Evolutionary conservation across 148 eudicot genomes (phyloP).

Genomic region (Agrostemma githago): DNA sequence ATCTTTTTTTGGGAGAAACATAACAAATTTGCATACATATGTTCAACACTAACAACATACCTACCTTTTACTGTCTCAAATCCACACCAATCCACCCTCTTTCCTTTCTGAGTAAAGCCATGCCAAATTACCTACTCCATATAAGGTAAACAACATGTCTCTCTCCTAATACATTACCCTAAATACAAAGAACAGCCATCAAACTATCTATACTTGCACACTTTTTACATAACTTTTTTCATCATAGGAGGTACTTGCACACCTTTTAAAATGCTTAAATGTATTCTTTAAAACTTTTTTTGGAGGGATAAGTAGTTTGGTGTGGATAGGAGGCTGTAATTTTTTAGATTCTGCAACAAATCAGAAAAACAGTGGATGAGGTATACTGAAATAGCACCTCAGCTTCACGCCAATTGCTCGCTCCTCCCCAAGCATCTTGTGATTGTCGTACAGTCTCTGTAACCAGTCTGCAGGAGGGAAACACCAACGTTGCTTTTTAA

Average conservation of each 20-base stretch:
- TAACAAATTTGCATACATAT: neutral
- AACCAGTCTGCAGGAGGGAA: constrained; percentile 46
- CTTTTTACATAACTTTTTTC: neutral
- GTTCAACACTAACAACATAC: neutral
- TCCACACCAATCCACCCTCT: neutral
- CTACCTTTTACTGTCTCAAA: neutral
- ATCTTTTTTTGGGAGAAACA: neutral
- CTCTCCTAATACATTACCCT: neutral
- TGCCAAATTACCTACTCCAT: neutral
- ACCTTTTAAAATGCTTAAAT: neutral
- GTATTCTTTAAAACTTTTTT: neutral
- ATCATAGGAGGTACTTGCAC: neutral
- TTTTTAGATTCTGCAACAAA: neutral
- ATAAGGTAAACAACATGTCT: neutral
- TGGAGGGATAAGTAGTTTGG: neutral
- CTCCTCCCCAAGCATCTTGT: constrained; percentile 62
- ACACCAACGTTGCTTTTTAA: neutral
- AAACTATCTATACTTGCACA: neutral
- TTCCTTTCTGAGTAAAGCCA: neutral
- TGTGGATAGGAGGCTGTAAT: neutral
- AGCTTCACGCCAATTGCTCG: constrained; percentile 68
- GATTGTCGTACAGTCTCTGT: constrained; percentile 68
- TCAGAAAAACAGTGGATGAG: neutral
- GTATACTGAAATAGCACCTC: constrained; percentile 45
- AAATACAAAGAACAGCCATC: neutral